Base-by-base conservation (phyloP, 768 basidiomycete genomes). In the Stropharia rugosoannulata region DNA sequence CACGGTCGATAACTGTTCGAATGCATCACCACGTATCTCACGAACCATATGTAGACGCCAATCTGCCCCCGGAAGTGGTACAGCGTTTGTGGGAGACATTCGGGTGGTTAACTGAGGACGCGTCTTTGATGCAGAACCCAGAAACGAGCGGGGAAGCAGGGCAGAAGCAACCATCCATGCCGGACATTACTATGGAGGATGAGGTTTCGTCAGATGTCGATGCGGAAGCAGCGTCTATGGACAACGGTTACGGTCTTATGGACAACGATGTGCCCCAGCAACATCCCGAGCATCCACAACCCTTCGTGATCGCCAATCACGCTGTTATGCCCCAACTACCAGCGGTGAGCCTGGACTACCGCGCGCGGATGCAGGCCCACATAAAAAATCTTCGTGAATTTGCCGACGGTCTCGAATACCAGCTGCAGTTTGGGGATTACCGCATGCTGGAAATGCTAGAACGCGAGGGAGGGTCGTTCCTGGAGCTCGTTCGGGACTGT, bases 1-100 rank as follows among this genome's bases (percentile, higher is more conserved):
- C 16, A 4, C 62, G 66, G 6, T 49, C 73, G 37, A 70, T 78
- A 25, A 74, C 74, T 15, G 66, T 78, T 19, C 73, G 78, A 37
- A 72, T 79, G 69, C 74, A 78, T 58, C 77, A 80, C 54, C 71
- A 77, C 58, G 50, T 73, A 38, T 65, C 73, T 3, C 79, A 80
- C 54, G 74, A 75, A 59, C 72, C 77, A 9, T 78, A 78, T 51
- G 68, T 73, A 29, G 76, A 75, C 56, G 55, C 70, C 15, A 71
- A 71, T 38, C 60, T 75, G 1, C 73, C 75, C 16, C 71, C 72
- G 1, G 74, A 75, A 35, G 67, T 72, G 38, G 66, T 72, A 0
- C 70, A 73, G 55, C 62, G 67, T 19, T 68, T 75, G 15, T 70
- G 67, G 64, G 69, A 73, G 37, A 64, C 58, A 13, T 68, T 71